These are phyloP conservation scores for Fusarium multiceps DNA, from an alignment of 2,329 filamentous ascomycete genomes.

Conservation along the genomic window DNA sequence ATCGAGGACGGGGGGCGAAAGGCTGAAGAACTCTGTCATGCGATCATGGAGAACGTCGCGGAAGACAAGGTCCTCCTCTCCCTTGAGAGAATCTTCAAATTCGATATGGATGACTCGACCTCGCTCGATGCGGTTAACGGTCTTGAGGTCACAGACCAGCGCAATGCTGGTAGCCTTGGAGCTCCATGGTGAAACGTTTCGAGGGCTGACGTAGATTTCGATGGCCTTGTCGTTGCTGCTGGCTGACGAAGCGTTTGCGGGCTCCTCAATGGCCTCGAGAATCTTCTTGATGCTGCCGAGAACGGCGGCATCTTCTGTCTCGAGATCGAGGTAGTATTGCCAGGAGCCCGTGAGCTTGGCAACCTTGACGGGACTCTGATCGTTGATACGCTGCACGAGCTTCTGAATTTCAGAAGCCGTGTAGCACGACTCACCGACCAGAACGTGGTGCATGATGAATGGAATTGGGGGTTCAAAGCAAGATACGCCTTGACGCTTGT, in stretches of 20 bases:
- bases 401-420: conserved; percentile 58
- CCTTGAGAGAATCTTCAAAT: conserved; percentile 62
- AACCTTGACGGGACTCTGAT: conserved; percentile 58
- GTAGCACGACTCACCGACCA: conserved; percentile 62
- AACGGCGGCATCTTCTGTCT: conserved; percentile 49
- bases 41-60: conserved; percentile 86
- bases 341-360: conserved; percentile 64
- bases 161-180: conserved; percentile 95
- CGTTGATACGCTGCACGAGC: conserved; percentile 58
- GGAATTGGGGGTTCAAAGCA: conserved; percentile 43
- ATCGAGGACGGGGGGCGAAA: conserved; percentile 73
- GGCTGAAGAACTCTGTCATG: conserved; percentile 89
- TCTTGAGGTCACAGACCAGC: conserved; percentile 85
- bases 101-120: conserved; percentile 80
- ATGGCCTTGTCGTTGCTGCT: conserved; percentile 58
- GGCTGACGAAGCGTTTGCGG: conserved; percentile 43
- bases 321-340: conserved; percentile 75
- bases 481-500: conserved; percentile 42
- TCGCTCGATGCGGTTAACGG: conserved; percentile 83
- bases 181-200: conserved; percentile 96
- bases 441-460: conserved; percentile 51
- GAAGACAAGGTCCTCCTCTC: conserved; percentile 63
- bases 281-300: conserved; percentile 61
- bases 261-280: conserved; percentile 54
- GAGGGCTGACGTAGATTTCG: conserved; percentile 79